Base-by-base conservation (phyloP, 2,329 filamentous ascomycete genomes). In the Aspergillus intermedius region DNA sequence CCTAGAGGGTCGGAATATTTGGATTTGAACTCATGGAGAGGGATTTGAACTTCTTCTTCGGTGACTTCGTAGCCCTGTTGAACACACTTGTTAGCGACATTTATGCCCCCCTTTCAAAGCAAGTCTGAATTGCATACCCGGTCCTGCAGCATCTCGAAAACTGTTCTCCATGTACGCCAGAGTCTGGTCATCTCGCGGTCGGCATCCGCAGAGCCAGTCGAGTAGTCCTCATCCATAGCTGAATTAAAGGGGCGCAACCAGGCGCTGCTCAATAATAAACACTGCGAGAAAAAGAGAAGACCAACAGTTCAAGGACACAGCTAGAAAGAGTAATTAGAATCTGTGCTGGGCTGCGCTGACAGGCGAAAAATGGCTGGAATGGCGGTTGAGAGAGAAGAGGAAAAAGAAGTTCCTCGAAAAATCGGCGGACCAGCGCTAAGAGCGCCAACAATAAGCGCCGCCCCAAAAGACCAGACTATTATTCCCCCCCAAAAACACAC, bases 101-200 rank as follows among this genome's bases (percentile, higher is more conserved):
- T 19, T 10, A 34, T 23, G 43, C 23, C 32, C 48, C 47, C 50
- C 48, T 45, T 42, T 21, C 44, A 47, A 42, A 41, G 42, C 51
- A 59, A 34, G 2, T 8, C 15, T 22, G 12, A 52, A 49, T 42
- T 44, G 42, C 86, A 62, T 81, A 95, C 91, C 69, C 91, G 77
- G 70, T 97, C 93, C 53, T 81, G 78, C 60, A 93, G 86, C 91
- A 98, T 95, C 78, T 98, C 88, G 71, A 95, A 89, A 44, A 90
- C 84, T 7, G 93, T 98, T 71, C 84, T 83, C 82, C 88, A 94
- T 61, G 91, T 89, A 70, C 91, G 87, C 91, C 93, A 98, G 59
- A 96, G 82, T 66, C 87, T 83, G 56, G 81, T 78, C 62, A 70
- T 68, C 57, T 72, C 68, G 56, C 63, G 65, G 50, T 68, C 63